Evolutionary conservation across 306 rosid genomes (phyloP).

Genomic region (Astragalus glycyphyllos): DNA sequence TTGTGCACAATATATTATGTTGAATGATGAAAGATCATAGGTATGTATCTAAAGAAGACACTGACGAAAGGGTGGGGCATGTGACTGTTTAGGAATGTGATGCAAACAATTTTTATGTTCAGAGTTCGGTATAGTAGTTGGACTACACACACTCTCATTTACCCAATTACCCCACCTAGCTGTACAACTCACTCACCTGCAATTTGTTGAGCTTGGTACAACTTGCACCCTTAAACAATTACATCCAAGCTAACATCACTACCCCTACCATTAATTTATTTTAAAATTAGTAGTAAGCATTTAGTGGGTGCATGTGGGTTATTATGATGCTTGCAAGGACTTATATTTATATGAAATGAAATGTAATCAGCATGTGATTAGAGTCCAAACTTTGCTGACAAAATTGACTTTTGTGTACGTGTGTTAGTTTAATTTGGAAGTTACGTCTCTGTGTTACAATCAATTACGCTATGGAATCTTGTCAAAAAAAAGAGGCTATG

Average conservation of each 20-base stretch:
- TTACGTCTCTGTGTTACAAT: not conserved
- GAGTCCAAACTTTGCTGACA: not conserved
- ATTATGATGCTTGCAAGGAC: not conserved
- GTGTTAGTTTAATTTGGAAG: not conserved
- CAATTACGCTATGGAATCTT: not conserved
- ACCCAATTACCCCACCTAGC: too few relatives aligned
- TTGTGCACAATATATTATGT: too few relatives aligned
- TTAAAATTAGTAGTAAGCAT: not conserved
- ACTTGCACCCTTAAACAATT: too few relatives aligned
- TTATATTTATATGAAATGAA: not conserved
- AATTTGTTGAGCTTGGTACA: slow-evolving; percentile 19
- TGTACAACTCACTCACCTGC: slow-evolving; percentile 10
- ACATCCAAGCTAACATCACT: not conserved
- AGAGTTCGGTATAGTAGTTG: slow-evolving; percentile 48
- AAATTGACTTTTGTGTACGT: not conserved
- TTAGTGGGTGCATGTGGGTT: not conserved
- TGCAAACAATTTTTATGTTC: not conserved
- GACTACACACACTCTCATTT: slow-evolving; percentile 17
- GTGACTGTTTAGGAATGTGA: not conserved
- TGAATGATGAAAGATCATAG: too few relatives aligned
- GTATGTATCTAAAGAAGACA: not conserved
- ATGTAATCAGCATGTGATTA: not conserved
- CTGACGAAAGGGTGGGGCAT: slow-evolving; percentile 22
- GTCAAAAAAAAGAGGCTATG: too few relatives aligned
- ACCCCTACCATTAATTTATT: not conserved